A percentile compares a stretch with the other conserved stretches of the same genome.
Evolutionary conservation across 192 early-diverging fungal species (phyloP).

Genomic region (Obelidium mucronatum): DNA sequence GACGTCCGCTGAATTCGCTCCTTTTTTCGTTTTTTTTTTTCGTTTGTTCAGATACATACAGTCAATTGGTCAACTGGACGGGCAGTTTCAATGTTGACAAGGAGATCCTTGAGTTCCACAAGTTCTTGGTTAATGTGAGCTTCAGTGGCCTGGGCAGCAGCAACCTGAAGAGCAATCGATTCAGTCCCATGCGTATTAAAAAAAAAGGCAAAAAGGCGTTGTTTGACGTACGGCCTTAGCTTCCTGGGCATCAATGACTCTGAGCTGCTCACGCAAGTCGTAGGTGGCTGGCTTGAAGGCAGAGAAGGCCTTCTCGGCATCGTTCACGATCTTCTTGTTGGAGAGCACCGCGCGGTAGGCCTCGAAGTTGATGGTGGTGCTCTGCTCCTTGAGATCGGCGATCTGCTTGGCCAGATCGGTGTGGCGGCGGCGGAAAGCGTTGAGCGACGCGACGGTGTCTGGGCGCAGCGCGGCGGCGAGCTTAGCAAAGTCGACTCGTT

Average conservation of each 20-base stretch:
- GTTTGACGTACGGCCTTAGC: conserved; percentile 55
- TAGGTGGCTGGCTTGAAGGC: conserved; percentile 82
- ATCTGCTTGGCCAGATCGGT: conserved; percentile 87
- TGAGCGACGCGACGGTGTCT: conserved; percentile 86
- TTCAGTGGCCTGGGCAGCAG: conserved; percentile 83
- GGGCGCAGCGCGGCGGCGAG: conserved; percentile 82
- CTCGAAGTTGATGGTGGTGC: conserved; percentile 85
- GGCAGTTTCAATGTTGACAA: conserved; percentile 92
- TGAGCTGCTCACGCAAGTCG: conserved; percentile 85
- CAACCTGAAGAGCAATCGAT: conserved; percentile 68
- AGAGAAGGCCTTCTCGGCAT: conserved; percentile 86
- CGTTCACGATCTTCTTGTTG: conserved; percentile 90
- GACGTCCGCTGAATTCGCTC: no score
- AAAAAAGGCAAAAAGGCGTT: neutral
- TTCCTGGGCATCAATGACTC: conserved; percentile 59
- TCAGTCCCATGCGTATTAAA: neutral
- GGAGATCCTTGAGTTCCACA: conserved; percentile 83
- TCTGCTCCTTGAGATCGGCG: conserved; percentile 81
- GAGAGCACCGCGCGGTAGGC: conserved; percentile 87
- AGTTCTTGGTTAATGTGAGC: conserved; percentile 86
- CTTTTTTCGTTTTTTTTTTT: no score
- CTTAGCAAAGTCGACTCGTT: conserved; percentile 89
- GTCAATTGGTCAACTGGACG: conserved; percentile 94
- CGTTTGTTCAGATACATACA: conserved; percentile 63
- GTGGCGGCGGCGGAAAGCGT: conserved; percentile 94